Base-by-base conservation (phyloP, 1,139 yeast species). In the Yamadazyma friedrichii region DNA sequence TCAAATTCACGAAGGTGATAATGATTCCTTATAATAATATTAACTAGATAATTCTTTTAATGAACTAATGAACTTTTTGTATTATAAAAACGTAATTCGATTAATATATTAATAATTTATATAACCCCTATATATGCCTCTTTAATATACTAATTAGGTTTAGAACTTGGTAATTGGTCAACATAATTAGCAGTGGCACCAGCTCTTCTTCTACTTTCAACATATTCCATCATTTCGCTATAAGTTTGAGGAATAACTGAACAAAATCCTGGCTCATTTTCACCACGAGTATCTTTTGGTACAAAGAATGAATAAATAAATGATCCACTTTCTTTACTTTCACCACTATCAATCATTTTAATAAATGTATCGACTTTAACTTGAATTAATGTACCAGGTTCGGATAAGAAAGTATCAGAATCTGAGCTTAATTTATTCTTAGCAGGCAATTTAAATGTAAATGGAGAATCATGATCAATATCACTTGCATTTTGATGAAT, bases 181-280 rank as follows among this genome's bases (percentile, higher is more conserved):
- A 82, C 87, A 56, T 74, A 88, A 42, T 74, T 73, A 35, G 93
- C 91, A 17, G 96, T 88, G 42, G 84, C 94, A 39, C 73, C 74
- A 3, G 96, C 95, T 64, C 94, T 80, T 70, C 97, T 82, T 65
- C 95, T 80, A 28, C 95, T 97, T 55, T 85, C 91, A 24, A 89
- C 74, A 58, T 85, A 89, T 54, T 82, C 86, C 83, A 89, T 88
- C 95, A 89, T 89, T 62, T 89, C 97, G 17, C 83, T 76, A 59
- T 89, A 89, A 1, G 95, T 81, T 60, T 86, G 88, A 6, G 97
- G 97, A 42, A 89, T 71, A 40, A 89, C 91, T 4, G 89, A 78
- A 35, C 80, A 74, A 55, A 70, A 82, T 6, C 77, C 76, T 16
- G 64, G 61, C 36, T 59, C 58, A 24, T 61, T 64, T 35, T 74